Percentiles rank a stretch among this genome's conserved stretches.
phyloP scores from a whole-genome alignment of 768 basidiomycete genomes.

The Nidula microcarpa region DNA sequence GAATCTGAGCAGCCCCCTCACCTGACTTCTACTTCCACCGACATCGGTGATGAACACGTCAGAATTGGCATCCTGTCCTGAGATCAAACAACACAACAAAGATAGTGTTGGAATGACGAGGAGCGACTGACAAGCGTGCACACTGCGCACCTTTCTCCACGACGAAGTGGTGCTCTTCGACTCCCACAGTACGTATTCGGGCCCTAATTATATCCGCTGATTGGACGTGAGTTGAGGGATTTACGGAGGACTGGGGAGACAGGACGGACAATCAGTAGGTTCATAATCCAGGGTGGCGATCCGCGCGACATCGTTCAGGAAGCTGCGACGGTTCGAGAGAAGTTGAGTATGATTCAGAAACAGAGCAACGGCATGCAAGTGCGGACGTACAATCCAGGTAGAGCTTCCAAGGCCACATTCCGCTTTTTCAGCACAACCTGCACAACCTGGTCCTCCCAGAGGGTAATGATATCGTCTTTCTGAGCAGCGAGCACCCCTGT shows the following conservation, averaged over 20 bases:
- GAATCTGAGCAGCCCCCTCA: slow-evolving; percentile 6
- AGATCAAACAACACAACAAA: background rate
- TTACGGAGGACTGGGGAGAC: background rate
- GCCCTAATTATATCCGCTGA: slow-evolving; percentile 73
- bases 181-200: slow-evolving; percentile 67
- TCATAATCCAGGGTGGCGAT: slow-evolving; percentile 53
- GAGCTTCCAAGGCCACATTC: slow-evolving; percentile 52
- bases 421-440: slow-evolving; percentile 46
- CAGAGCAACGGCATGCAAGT: background rate
- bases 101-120: background rate
- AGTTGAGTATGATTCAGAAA: background rate
- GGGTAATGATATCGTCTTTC: slow-evolving; percentile 52
- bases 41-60: slow-evolving; percentile 73
- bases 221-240: background rate
- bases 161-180: slow-evolving; percentile 67
- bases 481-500: slow-evolving; percentile 48
- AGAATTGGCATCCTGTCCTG: slow-evolving; percentile 33
- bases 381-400: slow-evolving; percentile 64
- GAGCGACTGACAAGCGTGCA: background rate
- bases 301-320: slow-evolving; percentile 65
- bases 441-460: slow-evolving; percentile 62
- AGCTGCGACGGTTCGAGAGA: slow-evolving; percentile 35
- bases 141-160: slow-evolving; percentile 47
- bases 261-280: slow-evolving; percentile 59
- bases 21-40: slow-evolving; percentile 57